These are phyloP conservation scores for Friedmanniomyces simplex DNA, from an alignment of 495 filamentous ascomycete species.

Conservation along the genomic window DNA sequence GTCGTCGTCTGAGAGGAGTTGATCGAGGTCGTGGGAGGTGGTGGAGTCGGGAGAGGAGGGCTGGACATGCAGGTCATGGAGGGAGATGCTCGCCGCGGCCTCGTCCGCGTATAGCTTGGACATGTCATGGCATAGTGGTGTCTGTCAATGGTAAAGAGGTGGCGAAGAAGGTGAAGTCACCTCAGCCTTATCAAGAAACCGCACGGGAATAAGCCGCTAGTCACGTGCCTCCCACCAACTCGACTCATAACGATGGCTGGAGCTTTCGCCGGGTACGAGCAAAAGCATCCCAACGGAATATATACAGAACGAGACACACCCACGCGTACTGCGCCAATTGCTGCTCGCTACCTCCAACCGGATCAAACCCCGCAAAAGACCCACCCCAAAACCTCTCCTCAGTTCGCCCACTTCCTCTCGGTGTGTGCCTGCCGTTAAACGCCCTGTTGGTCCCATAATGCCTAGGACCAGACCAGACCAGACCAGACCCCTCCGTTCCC, in stretches of 20 bases:
- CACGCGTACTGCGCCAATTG: too few species aligned
- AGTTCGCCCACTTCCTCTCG: too few species aligned
- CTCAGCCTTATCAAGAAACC: too few species aligned
- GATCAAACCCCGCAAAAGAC: too few species aligned
- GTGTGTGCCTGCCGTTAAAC: too few species aligned
- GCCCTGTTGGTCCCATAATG: too few species aligned
- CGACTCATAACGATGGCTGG: too few species aligned
- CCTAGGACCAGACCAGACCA: too few species aligned
- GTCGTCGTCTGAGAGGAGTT: constrained; percentile 1
- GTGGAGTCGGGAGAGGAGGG: constrained; percentile 3
- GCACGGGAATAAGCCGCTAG: not conserved
- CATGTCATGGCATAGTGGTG: not conserved
- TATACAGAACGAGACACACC: not conserved
- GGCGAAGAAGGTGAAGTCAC: too few species aligned
- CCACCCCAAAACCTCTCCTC: too few species aligned
- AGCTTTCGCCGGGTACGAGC: not conserved
- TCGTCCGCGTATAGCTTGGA: not conserved
- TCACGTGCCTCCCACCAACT: not conserved
- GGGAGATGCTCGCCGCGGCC: not conserved
- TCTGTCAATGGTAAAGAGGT: not conserved
- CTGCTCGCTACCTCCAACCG: too few species aligned
- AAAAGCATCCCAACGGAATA: not conserved
- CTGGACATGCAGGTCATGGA: not conserved
- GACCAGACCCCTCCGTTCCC: too few species aligned
- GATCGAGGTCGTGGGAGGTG: not conserved